Percentiles rank a stretch among this genome's conserved stretches.
Evolutionary conservation across 108 stramenopile genomes (phyloP).

Genomic region (Chaetoceros muelleri): DNA sequence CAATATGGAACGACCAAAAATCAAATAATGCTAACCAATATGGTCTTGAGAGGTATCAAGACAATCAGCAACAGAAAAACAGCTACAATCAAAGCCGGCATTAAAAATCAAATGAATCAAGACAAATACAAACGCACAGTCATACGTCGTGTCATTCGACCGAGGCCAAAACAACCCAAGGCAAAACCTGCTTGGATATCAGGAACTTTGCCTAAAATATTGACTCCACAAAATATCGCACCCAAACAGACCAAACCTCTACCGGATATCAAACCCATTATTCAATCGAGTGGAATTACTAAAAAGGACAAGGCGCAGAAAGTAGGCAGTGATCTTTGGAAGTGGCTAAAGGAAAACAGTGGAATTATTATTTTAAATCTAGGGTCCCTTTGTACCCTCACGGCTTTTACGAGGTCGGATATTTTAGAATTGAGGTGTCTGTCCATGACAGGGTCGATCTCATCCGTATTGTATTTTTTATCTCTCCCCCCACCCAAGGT

Average conservation of each 20-base stretch:
- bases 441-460: constrained; percentile 37
- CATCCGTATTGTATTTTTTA: constrained; percentile 37
- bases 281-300: background rate
- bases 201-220: background rate
- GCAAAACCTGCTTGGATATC: too few species aligned
- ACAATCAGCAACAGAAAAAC: too few species aligned
- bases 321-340: background rate
- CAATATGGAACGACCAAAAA: too few species aligned
- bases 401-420: constrained; percentile 54
- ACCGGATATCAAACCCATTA: background rate
- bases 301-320: background rate
- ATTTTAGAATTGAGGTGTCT: constrained; percentile 53
- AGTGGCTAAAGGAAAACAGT: constrained; percentile 41
- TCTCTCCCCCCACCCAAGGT: constrained; percentile 1
- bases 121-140: background rate
- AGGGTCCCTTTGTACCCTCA: constrained; percentile 52
- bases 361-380: constrained; percentile 56
- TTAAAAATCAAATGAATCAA: background rate
- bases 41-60: too few species aligned
- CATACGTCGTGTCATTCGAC: background rate
- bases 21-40: too few species aligned
- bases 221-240: background rate
- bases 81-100: too few species aligned
- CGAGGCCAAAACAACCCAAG: background rate
- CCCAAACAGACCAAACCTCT: background rate